Evolutionary conservation across 805 yeast genomes (phyloP), one percentile per base, ranked within the genome.

Genomic region (Saccharomycopsis selenospora): DNA sequence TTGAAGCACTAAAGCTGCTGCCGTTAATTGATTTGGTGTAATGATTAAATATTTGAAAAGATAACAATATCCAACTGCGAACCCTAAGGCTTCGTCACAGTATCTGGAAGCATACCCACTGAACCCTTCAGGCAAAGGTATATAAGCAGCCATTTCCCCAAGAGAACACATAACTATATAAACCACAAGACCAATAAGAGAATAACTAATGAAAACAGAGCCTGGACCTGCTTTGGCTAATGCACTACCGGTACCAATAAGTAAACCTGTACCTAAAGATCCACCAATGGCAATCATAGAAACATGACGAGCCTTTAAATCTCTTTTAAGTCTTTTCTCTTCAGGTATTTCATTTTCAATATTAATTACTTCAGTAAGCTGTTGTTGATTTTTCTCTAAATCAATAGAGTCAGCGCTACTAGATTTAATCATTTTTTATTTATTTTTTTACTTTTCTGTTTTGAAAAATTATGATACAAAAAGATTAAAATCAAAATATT

Each of bases 241-340:
- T 1, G 90, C 80, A 13, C 79, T 66, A 49, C 89, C 88, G 2
- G 90, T 82, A 58, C 90, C 88, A 56, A 85, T 81, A 55, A 85
- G 68, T 49, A 85, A 70, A 59, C 90, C 95, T 1, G 93, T 84
- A 48, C 93, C 93, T 46, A 85, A 66, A 6, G 91, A 85, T 56
- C 93, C 91, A 56, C 93, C 95, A 55, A 86, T 77, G 55, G 93
- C 84, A 59, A 82, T 79, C 84, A 82, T 79, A 48, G 79, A 72
- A 54, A 80, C 71, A 59, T 82, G 88, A 46, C 88, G 63, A 43
- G 84, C 74, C 54, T 72, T 67, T 28, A 44, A 44, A 28, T 41
- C 52, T 42, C 45, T 44, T 3, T 44, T 30, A 10, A 44, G 24
- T 14, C 40, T 24, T 25, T 41, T 41, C 10, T 23, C 43, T 22